These are phyloP conservation scores for Sporothrix inflata DNA, from an alignment of 2,329 filamentous ascomycete genomes.

Conservation along the genomic window DNA sequence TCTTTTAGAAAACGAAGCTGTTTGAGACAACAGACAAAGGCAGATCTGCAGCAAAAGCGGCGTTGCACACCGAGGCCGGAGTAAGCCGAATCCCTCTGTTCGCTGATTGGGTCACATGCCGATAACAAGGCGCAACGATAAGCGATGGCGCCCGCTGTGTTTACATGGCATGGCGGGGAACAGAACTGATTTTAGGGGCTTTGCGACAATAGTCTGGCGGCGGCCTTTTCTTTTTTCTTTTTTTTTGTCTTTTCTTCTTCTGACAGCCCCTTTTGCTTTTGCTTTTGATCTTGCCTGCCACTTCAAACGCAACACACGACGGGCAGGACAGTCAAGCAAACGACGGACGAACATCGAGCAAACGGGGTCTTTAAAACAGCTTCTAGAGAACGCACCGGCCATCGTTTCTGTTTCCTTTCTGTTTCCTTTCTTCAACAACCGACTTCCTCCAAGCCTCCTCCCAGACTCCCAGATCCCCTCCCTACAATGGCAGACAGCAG, in stretches of 20 bases:
- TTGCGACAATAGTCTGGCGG: neutral
- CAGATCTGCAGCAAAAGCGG: neutral
- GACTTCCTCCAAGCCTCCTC: neutral
- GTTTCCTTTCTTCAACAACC: neutral
- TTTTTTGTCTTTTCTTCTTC: neutral
- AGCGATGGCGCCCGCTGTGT: conserved; percentile 2
- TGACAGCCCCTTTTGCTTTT: neutral
- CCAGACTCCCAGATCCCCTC: neutral
- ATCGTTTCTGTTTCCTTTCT: neutral
- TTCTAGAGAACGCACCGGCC: neutral
- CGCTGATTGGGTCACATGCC: neutral
- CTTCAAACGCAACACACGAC: neutral
- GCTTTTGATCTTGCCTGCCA: neutral
- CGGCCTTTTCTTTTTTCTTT: too few species aligned
- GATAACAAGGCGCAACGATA: neutral
- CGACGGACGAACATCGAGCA: neutral
- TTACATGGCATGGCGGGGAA: conserved; percentile 15
- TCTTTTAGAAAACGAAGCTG: neutral
- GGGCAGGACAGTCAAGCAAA: neutral
- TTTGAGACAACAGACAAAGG: neutral
- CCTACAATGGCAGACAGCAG: conserved; percentile 20
- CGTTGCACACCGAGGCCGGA: neutral
- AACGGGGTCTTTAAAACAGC: neutral
- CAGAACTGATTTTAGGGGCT: neutral
- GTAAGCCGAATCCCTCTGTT: neutral